Evolutionary conservation across 2,329 filamentous ascomycete species (phyloP).

Genomic region (Alternaria brassicae): DNA sequence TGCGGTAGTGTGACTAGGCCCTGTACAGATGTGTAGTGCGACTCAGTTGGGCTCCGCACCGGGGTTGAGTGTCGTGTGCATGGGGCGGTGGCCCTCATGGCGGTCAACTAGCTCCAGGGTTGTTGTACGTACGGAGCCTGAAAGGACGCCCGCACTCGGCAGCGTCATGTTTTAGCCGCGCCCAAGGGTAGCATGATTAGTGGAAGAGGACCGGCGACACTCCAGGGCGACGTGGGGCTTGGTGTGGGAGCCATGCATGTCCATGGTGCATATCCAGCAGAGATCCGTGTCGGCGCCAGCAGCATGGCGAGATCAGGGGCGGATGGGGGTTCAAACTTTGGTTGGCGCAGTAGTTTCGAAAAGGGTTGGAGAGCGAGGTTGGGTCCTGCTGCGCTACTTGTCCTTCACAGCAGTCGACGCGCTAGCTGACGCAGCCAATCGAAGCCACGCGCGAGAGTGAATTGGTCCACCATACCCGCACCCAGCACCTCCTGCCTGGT

Average conservation of each 20-base stretch:
- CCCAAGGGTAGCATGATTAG: conserved; percentile 32
- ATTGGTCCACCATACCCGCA: conserved; percentile 26
- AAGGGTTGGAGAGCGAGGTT: conserved; percentile 30
- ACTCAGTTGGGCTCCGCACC: conserved; percentile 44
- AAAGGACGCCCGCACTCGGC: conserved; percentile 25
- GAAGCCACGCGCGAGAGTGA: conserved; percentile 3
- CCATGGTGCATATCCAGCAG: conserved; percentile 24
- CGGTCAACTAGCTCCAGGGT: conserved; percentile 42
- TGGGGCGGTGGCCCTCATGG: conserved; percentile 39
- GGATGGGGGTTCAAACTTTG: conserved; percentile 35
- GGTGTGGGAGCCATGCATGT: conserved; percentile 12
- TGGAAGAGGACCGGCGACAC: conserved; percentile 30
- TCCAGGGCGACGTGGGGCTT: conserved; percentile 17
- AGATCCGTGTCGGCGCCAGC: conserved; percentile 25
- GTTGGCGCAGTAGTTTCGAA: conserved; percentile 43
- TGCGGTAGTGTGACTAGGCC: conserved; percentile 29
- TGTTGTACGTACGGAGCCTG: conserved; percentile 37
- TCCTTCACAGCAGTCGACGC: conserved; percentile 18
- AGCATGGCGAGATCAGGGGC: conserved; percentile 35
- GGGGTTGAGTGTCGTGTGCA: conserved; percentile 41
- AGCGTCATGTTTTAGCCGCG: conserved; percentile 46
- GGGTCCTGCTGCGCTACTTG: conserved; percentile 25
- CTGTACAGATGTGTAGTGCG: conserved; percentile 8
- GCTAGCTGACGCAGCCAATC: conserved; percentile 16
- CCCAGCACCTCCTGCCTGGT: conserved; percentile 38